Evolutionary conservation across 2,329 filamentous ascomycete species (phyloP).

Genomic region (Aspergillus vadensis): DNA sequence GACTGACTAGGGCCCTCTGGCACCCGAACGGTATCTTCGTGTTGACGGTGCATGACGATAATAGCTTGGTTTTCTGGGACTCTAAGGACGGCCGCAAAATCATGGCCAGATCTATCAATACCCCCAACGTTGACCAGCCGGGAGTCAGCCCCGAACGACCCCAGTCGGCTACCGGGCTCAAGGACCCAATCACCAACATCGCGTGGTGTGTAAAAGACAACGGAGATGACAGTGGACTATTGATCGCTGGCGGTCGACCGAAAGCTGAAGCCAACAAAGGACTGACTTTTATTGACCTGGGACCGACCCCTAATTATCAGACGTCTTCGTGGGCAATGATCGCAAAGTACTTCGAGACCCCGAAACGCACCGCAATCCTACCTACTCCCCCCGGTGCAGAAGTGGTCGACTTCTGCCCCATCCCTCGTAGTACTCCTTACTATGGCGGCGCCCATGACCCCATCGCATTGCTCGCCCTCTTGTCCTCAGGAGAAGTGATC

Average conservation of each 20-base stretch:
- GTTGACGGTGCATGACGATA: conserved; percentile 84
- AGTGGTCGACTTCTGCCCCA: conserved; percentile 76
- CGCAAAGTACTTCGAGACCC: conserved; percentile 73
- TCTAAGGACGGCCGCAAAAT: conserved; percentile 82
- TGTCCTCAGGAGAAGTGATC: conserved; percentile 84
- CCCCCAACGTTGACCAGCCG: conserved; percentile 72
- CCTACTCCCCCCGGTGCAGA: conserved; percentile 76
- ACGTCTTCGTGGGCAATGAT: conserved; percentile 89
- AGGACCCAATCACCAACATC: conserved; percentile 75
- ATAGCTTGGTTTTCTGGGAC: conserved; percentile 93
- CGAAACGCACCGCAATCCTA: conserved; percentile 70
- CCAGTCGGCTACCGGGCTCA: conserved; percentile 55
- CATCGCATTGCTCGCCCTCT: conserved; percentile 75
- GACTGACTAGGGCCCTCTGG: conserved; percentile 82
- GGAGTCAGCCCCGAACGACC: conserved; percentile 48
- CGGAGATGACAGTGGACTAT: conserved; percentile 85
- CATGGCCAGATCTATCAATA: conserved; percentile 77
- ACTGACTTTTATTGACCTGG: conserved; percentile 86
- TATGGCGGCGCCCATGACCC: conserved; percentile 89
- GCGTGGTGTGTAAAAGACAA: conserved; percentile 94
- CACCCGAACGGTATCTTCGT: conserved; percentile 93
- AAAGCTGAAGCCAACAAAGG: conserved; percentile 70
- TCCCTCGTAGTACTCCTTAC: conserved; percentile 80
- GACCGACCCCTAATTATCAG: conserved; percentile 83
- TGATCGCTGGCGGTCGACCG: conserved; percentile 79